A percentile compares a stretch with the other conserved stretches of the same genome.
Evolutionary conservation across 106 monocot species (phyloP).

Genomic region (Apostasia ramifera): DNA sequence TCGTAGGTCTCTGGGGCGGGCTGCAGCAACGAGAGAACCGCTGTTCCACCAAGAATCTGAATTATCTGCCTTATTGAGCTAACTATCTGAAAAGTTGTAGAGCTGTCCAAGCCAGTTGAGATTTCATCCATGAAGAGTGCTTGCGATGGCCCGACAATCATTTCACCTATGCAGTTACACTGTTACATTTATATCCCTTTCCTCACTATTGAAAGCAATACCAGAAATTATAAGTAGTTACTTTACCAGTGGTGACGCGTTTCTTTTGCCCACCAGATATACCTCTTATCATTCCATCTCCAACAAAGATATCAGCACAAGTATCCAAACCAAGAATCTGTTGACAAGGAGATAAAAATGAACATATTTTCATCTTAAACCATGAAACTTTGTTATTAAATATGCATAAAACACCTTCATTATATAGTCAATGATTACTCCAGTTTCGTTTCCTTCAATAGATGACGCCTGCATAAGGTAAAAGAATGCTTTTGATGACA

Average conservation of each 20-base stretch:
- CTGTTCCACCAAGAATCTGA: constrained; percentile 62
- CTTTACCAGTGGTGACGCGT: constrained; percentile 11
- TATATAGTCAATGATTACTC: constrained; percentile 51
- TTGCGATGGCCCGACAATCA: constrained; percentile 75
- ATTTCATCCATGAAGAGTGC: constrained; percentile 88
- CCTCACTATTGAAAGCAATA: too few species aligned
- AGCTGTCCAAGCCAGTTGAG: constrained; percentile 82
- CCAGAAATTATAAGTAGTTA: too few species aligned
- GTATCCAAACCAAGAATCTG: constrained; percentile 15
- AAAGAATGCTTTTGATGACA: too few species aligned
- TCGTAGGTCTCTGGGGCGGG: constrained; percentile 77
- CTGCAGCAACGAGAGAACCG: constrained; percentile 75
- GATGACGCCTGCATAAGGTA: constrained; percentile 29
- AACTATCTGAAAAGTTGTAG: constrained; percentile 78
- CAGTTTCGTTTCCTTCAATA: constrained; percentile 28
- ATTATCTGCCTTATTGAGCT: constrained; percentile 58
- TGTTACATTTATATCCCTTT: too few species aligned
- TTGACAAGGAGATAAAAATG: too few species aligned
- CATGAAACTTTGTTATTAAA: neutral
- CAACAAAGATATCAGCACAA: constrained; percentile 14
- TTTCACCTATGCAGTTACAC: constrained; percentile 36
- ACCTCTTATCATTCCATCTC: constrained; percentile 5
- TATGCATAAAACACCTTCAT: constrained; percentile 31
- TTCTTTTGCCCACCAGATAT: constrained; percentile 9
- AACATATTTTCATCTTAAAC: too few species aligned